phyloP scores from a whole-genome alignment of 202 grass and related monocot species.

The Zizania palustris region DNA sequence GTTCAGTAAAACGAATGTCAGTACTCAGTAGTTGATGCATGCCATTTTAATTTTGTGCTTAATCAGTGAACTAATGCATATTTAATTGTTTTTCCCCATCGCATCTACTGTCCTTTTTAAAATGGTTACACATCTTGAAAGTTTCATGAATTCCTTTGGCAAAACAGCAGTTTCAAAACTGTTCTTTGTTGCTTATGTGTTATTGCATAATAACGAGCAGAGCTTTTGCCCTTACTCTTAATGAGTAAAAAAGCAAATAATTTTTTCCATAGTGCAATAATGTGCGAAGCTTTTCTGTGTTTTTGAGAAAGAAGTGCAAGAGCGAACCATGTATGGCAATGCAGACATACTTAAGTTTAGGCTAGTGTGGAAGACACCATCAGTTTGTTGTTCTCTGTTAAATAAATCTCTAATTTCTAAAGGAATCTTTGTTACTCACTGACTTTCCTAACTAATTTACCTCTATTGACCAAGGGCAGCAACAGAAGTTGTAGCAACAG shows the following conservation, averaged over 20 bases:
- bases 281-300: neutral
- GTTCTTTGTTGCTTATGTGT: neutral
- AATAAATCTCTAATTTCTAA: neutral
- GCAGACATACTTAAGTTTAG: neutral
- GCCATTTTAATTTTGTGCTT: conserved; percentile 12
- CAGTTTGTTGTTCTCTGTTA: neutral
- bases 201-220: neutral
- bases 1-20: neutral
- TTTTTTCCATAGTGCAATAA: neutral
- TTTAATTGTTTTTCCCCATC: neutral
- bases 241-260: neutral
- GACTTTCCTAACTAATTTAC: neutral
- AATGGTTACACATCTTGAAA: neutral
- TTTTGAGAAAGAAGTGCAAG: neutral
- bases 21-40: neutral
- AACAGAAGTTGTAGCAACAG: neutral
- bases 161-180: neutral
- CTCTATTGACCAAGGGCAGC: neutral
- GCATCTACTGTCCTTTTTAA: neutral
- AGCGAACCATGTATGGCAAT: neutral
- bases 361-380: neutral
- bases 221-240: neutral
- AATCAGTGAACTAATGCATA: conserved; percentile 10
- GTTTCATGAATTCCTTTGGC: neutral
- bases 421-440: neutral